A percentile compares a stretch with the other conserved stretches of the same genome.
Conservation (phyloP, 2,329 filamentous ascomycete species). For the Fusarium cyanostomum region DNA sequence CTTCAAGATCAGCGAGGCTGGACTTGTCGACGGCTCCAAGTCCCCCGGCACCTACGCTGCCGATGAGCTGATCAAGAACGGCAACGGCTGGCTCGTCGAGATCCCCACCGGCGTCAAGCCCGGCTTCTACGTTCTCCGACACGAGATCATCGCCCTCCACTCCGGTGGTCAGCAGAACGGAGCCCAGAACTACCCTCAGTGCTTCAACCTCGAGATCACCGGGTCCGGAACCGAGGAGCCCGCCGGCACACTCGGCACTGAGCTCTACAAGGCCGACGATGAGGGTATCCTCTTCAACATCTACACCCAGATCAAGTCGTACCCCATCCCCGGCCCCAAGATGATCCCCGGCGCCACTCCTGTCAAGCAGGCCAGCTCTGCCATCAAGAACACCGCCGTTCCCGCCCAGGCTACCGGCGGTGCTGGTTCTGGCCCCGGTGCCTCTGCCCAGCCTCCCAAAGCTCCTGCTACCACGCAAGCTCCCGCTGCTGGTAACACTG, state of each 20-base stretch:
- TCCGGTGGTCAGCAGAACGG: conserved; percentile 54
- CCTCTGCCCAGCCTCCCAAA: conserved; percentile 5
- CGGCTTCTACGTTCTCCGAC: conserved; percentile 59
- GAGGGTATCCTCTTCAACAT: conserved; percentile 49
- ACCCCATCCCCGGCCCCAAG: conserved; percentile 45
- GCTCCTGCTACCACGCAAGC: conserved; percentile 17
- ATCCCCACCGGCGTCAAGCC: conserved; percentile 49
- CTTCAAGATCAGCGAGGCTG: conserved; percentile 71
- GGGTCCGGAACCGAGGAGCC: conserved; percentile 52
- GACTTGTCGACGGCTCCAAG: conserved; percentile 59
- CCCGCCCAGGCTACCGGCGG: conserved; percentile 23
- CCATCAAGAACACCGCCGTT: conserved; percentile 22
- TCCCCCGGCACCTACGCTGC: conserved; percentile 50
- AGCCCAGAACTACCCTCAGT: conserved; percentile 63
- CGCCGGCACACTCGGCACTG: conserved; percentile 46
- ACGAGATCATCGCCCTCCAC: conserved; percentile 64
- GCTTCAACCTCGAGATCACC: conserved; percentile 59
- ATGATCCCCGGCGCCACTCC: conserved; percentile 36
- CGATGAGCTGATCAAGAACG: conserved; percentile 55
- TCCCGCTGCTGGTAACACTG: conserved; percentile 4
- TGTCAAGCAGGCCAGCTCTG: conserved; percentile 32
- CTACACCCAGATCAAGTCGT: conserved; percentile 41
- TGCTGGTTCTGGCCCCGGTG: conserved; percentile 10
- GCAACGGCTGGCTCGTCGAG: conserved; percentile 48
- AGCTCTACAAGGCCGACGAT: conserved; percentile 46